Percentiles rank a stretch among this genome's conserved stretches.
phyloP scores from a whole-genome alignment of 163 green algal species.

The Chlorella variabilis region DNA sequence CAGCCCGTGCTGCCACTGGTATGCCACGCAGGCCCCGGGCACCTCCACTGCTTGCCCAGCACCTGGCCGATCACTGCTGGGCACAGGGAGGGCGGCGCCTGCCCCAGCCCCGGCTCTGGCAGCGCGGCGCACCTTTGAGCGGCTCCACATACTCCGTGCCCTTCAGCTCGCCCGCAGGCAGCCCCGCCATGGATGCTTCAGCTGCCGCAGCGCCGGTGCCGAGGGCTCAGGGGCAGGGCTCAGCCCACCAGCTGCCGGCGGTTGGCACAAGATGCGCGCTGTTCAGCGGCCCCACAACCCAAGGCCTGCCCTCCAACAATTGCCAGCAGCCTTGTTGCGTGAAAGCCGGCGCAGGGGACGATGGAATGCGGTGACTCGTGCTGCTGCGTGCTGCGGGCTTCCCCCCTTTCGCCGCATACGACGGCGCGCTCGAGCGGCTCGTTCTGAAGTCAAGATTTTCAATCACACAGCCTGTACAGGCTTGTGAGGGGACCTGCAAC shows the following conservation, averaged over 20 bases:
- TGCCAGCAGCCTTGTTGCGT: too few relatives aligned
- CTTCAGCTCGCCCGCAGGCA: constrained; percentile 6
- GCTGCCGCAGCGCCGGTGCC: background rate
- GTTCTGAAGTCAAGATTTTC: too few relatives aligned
- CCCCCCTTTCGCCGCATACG: too few relatives aligned
- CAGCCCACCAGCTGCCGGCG: background rate
- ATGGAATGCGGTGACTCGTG: background rate
- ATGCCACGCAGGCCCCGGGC: background rate
- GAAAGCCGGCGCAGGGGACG: too few relatives aligned
- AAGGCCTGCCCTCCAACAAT: background rate
- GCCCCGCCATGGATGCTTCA: constrained; percentile 2
- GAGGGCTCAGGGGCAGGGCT: background rate
- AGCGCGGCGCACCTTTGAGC: constrained; percentile 17
- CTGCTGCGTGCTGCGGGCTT: too few relatives aligned
- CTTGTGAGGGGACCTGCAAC: too few relatives aligned
- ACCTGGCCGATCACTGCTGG: background rate
- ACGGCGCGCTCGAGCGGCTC: too few relatives aligned
- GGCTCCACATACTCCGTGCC: constrained; percentile 25
- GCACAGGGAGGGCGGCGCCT: background rate
- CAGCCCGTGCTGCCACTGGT: background rate
- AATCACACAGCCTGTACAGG: too few relatives aligned
- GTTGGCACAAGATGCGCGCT: background rate
- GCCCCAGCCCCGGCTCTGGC: background rate
- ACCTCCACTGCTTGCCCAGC: too few relatives aligned
- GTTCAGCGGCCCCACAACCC: background rate